Evolutionary conservation across 129 eudicot genomes (phyloP).

Genomic region (Oenanthe sinensis): DNA sequence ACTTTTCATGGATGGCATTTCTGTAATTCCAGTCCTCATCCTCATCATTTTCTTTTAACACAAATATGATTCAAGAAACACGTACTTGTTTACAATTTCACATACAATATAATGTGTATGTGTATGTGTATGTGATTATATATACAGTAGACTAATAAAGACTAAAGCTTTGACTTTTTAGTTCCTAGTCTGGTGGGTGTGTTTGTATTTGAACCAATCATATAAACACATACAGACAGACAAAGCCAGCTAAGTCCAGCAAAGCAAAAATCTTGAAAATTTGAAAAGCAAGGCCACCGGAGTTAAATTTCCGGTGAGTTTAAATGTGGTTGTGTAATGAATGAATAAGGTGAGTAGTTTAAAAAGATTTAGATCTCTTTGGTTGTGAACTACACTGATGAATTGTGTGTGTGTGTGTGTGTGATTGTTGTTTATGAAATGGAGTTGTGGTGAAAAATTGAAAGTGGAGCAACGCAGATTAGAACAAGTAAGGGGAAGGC

Average conservation of each 20-base stretch:
- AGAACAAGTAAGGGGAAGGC: background rate
- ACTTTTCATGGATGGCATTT: constrained; percentile 25
- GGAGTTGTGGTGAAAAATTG: background rate
- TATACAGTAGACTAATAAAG: background rate
- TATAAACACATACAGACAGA: background rate
- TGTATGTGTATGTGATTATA: background rate
- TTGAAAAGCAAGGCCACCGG: background rate
- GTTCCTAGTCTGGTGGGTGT: background rate
- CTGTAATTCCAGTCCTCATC: constrained; percentile 43
- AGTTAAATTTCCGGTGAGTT: background rate
- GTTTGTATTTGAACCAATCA: background rate
- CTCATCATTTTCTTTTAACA: constrained; percentile 51
- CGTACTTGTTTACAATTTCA: background rate
- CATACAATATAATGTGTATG: background rate
- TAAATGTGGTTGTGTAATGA: background rate
- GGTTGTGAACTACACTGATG: background rate
- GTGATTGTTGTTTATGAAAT: background rate
- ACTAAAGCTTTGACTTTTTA: constrained; percentile 9
- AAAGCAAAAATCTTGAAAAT: background rate
- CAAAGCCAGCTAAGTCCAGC: constrained; percentile 18
- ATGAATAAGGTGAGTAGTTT: background rate
- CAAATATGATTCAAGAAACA: background rate
- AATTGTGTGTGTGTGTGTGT: background rate
- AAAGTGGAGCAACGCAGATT: background rate
- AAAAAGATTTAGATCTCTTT: background rate